Evolutionary conservation across 352 stramenopile genomes (phyloP).

Genomic region (Globisporangium emineosum): DNA sequence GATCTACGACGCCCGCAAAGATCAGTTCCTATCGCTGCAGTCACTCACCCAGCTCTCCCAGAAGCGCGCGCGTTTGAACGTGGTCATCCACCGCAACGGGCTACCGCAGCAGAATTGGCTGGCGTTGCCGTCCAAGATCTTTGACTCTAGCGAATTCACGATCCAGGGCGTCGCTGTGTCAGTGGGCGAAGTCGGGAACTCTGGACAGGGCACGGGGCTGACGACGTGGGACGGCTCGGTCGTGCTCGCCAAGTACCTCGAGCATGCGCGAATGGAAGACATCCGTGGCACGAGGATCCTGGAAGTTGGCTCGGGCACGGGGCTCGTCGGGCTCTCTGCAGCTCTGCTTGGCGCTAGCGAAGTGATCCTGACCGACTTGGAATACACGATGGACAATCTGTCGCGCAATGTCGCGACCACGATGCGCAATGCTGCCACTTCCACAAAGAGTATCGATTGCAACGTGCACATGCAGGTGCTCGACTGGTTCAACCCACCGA

Average conservation of each 20-base stretch:
- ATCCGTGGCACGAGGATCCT: slow-evolving; percentile 51
- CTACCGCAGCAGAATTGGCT: slow-evolving; percentile 22
- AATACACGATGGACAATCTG: slow-evolving; percentile 86
- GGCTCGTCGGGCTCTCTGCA: slow-evolving; percentile 81
- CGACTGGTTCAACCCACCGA: slow-evolving; percentile 65
- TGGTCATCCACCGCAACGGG: slow-evolving; percentile 25
- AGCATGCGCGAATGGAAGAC: slow-evolving; percentile 35
- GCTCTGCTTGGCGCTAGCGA: slow-evolving; percentile 69
- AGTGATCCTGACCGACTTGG: slow-evolving; percentile 83
- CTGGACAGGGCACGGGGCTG: slow-evolving; percentile 80
- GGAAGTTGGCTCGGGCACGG: slow-evolving; percentile 85
- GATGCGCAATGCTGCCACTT: slow-evolving; percentile 22
- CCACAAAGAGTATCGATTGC: slow-evolving; percentile 4
- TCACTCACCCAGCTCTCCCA: slow-evolving; percentile 23
- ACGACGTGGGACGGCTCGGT: slow-evolving; percentile 91
- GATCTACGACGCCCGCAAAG: slow-evolving; percentile 31
- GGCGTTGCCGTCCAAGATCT: slow-evolving; percentile 53
- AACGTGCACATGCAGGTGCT: slow-evolving; percentile 37
- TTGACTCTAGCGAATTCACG: slow-evolving; percentile 49
- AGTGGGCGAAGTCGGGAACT: slow-evolving; percentile 75
- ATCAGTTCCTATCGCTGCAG: slow-evolving; percentile 31
- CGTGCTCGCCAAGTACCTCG: slow-evolving; percentile 90
- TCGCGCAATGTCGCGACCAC: slow-evolving; percentile 47
- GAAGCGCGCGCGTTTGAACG: slow-evolving; percentile 36
- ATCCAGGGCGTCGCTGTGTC: slow-evolving; percentile 50